phyloP scores from a whole-genome alignment of 257 asterid genomes.

The Solanum pennellii region DNA sequence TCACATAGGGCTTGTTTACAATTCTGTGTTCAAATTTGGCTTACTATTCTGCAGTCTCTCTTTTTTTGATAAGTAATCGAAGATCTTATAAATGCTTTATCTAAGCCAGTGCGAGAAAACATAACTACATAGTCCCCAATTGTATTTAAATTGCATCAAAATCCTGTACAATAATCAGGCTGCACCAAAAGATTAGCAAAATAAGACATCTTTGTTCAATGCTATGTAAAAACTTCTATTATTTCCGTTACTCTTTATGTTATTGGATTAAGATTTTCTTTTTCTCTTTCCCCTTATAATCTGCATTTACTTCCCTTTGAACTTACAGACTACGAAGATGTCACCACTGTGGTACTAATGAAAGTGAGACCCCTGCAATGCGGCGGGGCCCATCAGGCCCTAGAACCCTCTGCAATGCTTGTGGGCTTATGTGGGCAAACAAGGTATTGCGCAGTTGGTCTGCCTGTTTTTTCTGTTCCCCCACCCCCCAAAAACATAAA shows the following conservation, averaged over 20 bases:
- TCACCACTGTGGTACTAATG: conserved; percentile 37
- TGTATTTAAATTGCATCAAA: background rate
- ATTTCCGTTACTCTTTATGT: background rate
- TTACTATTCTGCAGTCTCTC: background rate
- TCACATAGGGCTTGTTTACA: background rate
- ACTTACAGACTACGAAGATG: conserved; percentile 11
- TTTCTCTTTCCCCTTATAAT: conserved; percentile 1
- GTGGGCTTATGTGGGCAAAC: conserved; percentile 54
- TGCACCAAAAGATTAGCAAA: background rate
- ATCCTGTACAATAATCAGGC: background rate
- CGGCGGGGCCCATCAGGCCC: conserved; percentile 45
- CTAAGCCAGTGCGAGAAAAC: background rate
- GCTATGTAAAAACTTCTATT: background rate
- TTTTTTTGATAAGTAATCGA: background rate
- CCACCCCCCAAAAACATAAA: background rate
- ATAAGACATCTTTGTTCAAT: background rate
- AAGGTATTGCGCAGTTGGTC: conserved; percentile 17
- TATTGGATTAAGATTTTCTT: background rate
- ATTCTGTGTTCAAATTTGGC: background rate
- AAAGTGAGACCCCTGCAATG: conserved; percentile 39
- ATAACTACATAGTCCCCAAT: background rate
- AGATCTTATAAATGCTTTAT: background rate
- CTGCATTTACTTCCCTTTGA: background rate
- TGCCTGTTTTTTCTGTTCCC: background rate
- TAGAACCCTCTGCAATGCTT: conserved; percentile 44